Evolutionary conservation across 1,284 basidiomycete genomes (phyloP), one percentile per base, ranked within the genome.

Genomic region (Moesziomyces globuligerus): DNA sequence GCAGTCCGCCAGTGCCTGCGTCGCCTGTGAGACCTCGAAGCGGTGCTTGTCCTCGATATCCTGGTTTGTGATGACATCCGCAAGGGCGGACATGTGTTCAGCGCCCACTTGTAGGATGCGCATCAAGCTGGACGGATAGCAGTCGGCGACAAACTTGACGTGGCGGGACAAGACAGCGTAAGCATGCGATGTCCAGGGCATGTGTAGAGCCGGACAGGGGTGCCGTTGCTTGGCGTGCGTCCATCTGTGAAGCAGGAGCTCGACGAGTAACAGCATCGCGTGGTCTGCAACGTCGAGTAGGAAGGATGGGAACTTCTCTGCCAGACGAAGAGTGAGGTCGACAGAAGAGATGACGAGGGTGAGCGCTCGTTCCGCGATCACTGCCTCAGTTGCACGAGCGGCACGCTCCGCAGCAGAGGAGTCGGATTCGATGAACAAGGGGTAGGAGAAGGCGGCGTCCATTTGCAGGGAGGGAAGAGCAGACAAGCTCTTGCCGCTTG

Each of bases 231-330:
- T 66, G 21, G 56, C 56, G 26, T 56, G 55, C 10, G 60, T 65
- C 67, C 67, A 70, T 13, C 37, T 32, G 36, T 70, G 67, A 8
- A 48, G 48, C n/a, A 56, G 21, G 42, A 64, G 55, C 42, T 70
- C 56, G 45, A 39, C 40, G 17, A 70, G 32, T 18, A 61, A 24
- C 7, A 59, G 52, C 17, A 60, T 43, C 10, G 56, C 60, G 20
- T 59, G 47, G 13, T 70, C 67, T 7, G 56, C 56, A 17, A 70
- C 36, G 25, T 70, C 60, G 25, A 65, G 26, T 6, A 64, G 37
- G 26, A 48, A 51, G 26, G 48, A 41, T 3, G 60, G 52, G 24
- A 55, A 55, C n/a, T 37, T 42, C 15, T 28, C 25, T 5, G 67
- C 60, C 2, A 70, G 37, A 17, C 53, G 47, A 7, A 70, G 48